phyloP scores from a whole-genome alignment of 1,284 basidiomycete species.

The Coniophora puteana region DNA sequence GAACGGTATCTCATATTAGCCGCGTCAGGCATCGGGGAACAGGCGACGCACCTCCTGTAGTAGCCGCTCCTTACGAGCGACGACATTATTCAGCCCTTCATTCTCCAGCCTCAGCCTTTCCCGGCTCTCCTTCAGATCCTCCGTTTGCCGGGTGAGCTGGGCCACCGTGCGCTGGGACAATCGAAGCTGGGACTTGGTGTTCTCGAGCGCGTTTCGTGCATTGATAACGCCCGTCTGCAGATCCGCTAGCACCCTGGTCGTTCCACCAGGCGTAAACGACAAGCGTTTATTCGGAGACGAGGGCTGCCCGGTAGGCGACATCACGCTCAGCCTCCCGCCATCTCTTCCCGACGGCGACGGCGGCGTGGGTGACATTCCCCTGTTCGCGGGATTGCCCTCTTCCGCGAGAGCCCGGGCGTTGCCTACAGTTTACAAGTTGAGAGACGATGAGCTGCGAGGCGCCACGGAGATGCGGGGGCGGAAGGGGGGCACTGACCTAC shows the following conservation, averaged over 20 bases:
- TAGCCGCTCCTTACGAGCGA: slow-evolving; percentile 80
- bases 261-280: slow-evolving; percentile 71
- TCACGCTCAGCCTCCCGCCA: no score
- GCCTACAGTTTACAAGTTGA: slow-evolving; percentile 46
- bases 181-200: slow-evolving; percentile 75
- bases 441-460: slow-evolving; percentile 15
- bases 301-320: no score
- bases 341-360: no score
- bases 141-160: slow-evolving; percentile 75
- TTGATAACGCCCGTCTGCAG: slow-evolving; percentile 79
- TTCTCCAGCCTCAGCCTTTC: slow-evolving; percentile 80
- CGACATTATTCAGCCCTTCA: slow-evolving; percentile 80
- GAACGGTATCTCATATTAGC: no score
- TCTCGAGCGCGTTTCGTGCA: slow-evolving; percentile 75
- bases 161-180: slow-evolving; percentile 76
- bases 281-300: slow-evolving; percentile 48
- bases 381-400: no score
- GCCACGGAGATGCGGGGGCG: slow-evolving; percentile 11
- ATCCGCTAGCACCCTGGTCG: slow-evolving; percentile 80
- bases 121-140: slow-evolving; percentile 82
- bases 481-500: slow-evolving; percentile 52
- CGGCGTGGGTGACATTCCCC: slow-evolving; percentile 26
- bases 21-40: not conserved
- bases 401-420: slow-evolving; percentile 79
- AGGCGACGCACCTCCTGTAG: slow-evolving; percentile 65